Evolutionary conservation across 345 rosid species (phyloP).

Genomic region (Pugionium cornutum): DNA sequence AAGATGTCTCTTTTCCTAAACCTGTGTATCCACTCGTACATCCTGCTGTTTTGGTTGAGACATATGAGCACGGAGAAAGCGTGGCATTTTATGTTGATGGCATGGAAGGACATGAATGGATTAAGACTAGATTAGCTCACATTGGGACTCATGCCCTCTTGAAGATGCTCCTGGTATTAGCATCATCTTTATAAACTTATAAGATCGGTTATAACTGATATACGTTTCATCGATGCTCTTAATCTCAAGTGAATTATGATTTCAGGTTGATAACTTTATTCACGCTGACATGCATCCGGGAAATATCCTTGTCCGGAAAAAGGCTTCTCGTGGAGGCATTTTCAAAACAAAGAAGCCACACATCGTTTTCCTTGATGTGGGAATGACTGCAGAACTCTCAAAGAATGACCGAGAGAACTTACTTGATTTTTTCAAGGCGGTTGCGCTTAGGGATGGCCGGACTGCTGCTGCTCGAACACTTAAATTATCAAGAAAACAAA

Average conservation of each 20-base stretch:
- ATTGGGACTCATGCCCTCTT: conserved; percentile 97
- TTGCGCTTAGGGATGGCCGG: conserved; percentile 84
- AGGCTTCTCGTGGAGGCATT: conserved; percentile 62
- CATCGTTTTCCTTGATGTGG: conserved; percentile 92
- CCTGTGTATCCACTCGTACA: conserved; percentile 98
- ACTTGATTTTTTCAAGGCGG: conserved; percentile 81
- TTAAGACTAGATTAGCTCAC: conserved; percentile 85
- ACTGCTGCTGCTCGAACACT: conserved; percentile 79
- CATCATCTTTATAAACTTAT: conserved; percentile 10
- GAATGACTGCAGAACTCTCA: conserved; percentile 97
- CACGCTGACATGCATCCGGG: conserved; percentile 99
- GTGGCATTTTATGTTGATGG: conserved; percentile 87
- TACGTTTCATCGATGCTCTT: not conserved
- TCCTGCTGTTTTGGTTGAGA: conserved; percentile 98
- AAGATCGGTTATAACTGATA: conserved; percentile 14
- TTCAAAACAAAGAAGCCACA: conserved; percentile 93
- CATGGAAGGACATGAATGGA: conserved; percentile 67
- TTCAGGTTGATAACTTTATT: conserved; percentile 96
- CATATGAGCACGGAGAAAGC: conserved; percentile 93
- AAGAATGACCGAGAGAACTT: conserved; percentile 74
- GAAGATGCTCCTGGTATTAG: conserved; percentile 92
- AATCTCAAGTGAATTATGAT: conserved; percentile 17
- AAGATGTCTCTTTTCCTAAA: conserved; percentile 96
- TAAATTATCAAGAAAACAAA: conserved; percentile 73
- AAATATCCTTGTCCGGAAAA: conserved; percentile 80